phyloP scores from a whole-genome alignment of 176 grass and related monocot species.

The Eleusine coracana region DNA sequence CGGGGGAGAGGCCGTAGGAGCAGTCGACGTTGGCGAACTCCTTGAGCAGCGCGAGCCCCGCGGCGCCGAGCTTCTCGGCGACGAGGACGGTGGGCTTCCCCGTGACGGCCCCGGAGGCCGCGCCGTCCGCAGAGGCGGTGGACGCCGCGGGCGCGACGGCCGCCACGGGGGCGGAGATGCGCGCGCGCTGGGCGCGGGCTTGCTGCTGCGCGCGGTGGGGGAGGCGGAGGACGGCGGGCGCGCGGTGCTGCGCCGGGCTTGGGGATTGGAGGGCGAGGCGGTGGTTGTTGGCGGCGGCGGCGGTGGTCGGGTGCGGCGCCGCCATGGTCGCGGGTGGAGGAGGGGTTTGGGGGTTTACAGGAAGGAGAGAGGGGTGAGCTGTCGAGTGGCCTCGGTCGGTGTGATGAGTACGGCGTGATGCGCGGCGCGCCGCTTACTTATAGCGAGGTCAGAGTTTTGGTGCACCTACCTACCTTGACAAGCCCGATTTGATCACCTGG shows the following conservation, averaged over 20 bases:
- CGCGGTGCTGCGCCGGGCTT: constrained; percentile 12
- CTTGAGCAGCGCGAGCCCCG: constrained; percentile 59
- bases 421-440: constrained; percentile 24
- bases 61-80: constrained; percentile 84
- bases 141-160: constrained; percentile 6
- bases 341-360: constrained; percentile 31
- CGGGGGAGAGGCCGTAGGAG: constrained; percentile 78
- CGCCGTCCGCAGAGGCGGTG: constrained; percentile 21
- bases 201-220: constrained; percentile 8
- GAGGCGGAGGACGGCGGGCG: constrained; percentile 33
- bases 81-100: constrained; percentile 76
- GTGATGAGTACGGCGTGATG: neutral
- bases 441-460: neutral
- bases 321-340: constrained; percentile 37
- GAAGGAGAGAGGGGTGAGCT: neutral
- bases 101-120: neutral
- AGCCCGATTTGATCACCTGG: constrained; percentile 2
- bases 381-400: neutral
- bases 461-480: constrained; percentile 1
- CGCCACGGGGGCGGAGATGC: constrained; percentile 29
- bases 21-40: constrained; percentile 90
- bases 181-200: constrained; percentile 19
- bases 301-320: constrained; percentile 50
- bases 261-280: constrained; percentile 21
- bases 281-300: constrained; percentile 36